Percentiles rank a stretch among this genome's conserved stretches.
phyloP scores from a whole-genome alignment of 306 rosid species.

The Trifolium fragiferum region DNA sequence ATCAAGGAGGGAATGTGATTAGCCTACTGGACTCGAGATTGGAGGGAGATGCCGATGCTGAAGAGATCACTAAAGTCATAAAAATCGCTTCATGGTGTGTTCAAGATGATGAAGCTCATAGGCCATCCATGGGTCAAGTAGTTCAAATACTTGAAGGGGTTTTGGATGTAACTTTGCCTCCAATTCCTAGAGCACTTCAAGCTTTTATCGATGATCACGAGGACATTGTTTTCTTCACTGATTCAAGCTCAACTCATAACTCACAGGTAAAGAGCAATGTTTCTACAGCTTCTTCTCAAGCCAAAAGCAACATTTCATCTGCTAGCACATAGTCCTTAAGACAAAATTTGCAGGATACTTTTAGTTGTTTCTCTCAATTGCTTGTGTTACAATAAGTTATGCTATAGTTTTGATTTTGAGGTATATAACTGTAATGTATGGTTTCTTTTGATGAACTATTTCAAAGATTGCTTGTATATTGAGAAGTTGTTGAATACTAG shows the following conservation, averaged over 20 bases:
- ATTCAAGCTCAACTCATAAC: slow-evolving; percentile 61
- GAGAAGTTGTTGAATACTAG: too few relatives aligned
- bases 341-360: background rate
- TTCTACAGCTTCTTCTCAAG: slow-evolving; percentile 51
- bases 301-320: slow-evolving; percentile 44
- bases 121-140: slow-evolving; percentile 86
- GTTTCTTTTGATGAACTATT: slow-evolving; percentile 19
- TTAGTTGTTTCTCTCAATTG: slow-evolving; percentile 4
- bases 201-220: slow-evolving; percentile 62
- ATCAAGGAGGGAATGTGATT: slow-evolving; percentile 55
- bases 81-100: slow-evolving; percentile 88
- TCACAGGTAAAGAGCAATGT: slow-evolving; percentile 50
- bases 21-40: slow-evolving; percentile 63
- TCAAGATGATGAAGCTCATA: slow-evolving; percentile 71
- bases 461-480: slow-evolving; percentile 38
- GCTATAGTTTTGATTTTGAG: slow-evolving; percentile 24
- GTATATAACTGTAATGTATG: slow-evolving; percentile 24
- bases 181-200: slow-evolving; percentile 65
- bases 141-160: slow-evolving; percentile 83
- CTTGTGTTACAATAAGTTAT: background rate
- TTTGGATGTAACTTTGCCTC: slow-evolving; percentile 60
- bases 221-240: slow-evolving; percentile 61
- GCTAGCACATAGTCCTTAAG: slow-evolving; percentile 37
- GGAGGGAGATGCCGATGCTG: slow-evolving; percentile 55
- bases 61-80: slow-evolving; percentile 57